Conservation (phyloP, 23 red algal species). For the Gracilaria gracilis region DNA sequence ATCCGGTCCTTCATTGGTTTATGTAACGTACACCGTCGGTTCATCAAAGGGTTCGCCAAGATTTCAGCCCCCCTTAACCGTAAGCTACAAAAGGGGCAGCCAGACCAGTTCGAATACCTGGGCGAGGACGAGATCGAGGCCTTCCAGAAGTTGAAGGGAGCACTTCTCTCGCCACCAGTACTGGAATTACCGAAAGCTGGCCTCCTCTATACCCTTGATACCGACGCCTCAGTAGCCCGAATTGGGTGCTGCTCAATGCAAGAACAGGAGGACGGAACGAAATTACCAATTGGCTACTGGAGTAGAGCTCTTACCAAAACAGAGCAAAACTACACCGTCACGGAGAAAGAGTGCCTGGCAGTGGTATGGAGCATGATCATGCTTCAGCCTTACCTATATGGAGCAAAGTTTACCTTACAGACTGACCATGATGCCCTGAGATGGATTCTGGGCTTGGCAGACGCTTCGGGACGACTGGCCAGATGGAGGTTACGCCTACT, state of each 20-base stretch:
- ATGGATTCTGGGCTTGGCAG: constrained; percentile 19
- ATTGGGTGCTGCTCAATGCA: constrained; percentile 31
- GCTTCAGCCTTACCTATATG: too few species aligned
- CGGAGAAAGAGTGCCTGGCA: too few species aligned
- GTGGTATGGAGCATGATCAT: too few species aligned
- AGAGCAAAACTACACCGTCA: not conserved
- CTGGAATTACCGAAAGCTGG: not conserved
- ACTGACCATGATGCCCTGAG: constrained; percentile 2
- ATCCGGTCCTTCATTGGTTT: constrained; percentile 38
- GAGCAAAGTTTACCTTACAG: not conserved
- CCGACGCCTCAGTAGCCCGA: constrained; percentile 11
- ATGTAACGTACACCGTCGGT: constrained; percentile 44
- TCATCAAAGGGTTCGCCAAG: constrained; percentile 11
- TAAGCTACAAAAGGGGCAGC: not conserved
- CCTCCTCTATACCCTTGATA: not conserved
- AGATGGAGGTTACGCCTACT: not conserved
- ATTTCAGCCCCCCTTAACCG: constrained; percentile 11
- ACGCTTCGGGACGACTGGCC: not conserved
- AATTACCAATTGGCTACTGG: constrained; percentile 44
- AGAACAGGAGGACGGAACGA: not conserved
- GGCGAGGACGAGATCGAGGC: constrained; percentile 16
- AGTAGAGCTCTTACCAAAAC: not conserved
- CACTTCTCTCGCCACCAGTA: not conserved
- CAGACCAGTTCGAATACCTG: not conserved
- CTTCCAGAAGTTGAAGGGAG: constrained; percentile 23